Evolutionary conservation across 306 rosid genomes (phyloP).

Genomic region (Dalbergia cochinchinensis): DNA sequence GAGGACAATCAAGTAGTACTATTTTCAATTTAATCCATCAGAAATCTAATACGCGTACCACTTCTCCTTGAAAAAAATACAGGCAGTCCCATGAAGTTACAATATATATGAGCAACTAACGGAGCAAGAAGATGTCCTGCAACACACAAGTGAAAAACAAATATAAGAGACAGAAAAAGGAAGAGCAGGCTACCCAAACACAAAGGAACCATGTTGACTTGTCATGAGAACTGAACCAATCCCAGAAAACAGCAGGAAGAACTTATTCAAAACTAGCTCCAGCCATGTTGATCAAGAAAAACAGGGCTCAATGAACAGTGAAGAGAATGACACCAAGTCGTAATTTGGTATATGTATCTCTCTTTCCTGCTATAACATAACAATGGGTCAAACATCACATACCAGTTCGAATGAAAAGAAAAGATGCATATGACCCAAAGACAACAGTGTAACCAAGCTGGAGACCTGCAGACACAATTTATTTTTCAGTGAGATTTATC

Average conservation of each 20-base stretch:
- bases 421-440: conserved; percentile 95
- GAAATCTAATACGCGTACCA: conserved; percentile 60
- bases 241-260: conserved; percentile 1
- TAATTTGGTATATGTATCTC: not conserved
- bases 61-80: conserved; percentile 60
- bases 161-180: conserved; percentile 15
- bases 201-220: conserved; percentile 10
- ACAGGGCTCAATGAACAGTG: conserved; percentile 35
- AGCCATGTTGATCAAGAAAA: conserved; percentile 15
- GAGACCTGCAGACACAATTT: conserved; percentile 65
- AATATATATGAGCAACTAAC: conserved; percentile 76
- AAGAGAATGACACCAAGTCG: conserved; percentile 20
- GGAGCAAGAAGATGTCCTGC: conserved; percentile 93
- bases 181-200: conserved; percentile 1
- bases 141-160: conserved; percentile 40
- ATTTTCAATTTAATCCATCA: conserved; percentile 4
- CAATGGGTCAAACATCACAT: conserved; percentile 39
- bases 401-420: conserved; percentile 95
- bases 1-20: not conserved
- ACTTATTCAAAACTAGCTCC: not conserved
- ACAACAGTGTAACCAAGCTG: conserved; percentile 93
- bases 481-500: not conserved
- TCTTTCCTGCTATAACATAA: conserved; percentile 34
- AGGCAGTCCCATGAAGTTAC: conserved; percentile 96
- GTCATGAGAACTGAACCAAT: conserved; percentile 19